A percentile compares a stretch with the other conserved stretches of the same genome.
Conservation (phyloP, 176 grass and related monocot genomes). For the Rhynchospora pubera region DNA sequence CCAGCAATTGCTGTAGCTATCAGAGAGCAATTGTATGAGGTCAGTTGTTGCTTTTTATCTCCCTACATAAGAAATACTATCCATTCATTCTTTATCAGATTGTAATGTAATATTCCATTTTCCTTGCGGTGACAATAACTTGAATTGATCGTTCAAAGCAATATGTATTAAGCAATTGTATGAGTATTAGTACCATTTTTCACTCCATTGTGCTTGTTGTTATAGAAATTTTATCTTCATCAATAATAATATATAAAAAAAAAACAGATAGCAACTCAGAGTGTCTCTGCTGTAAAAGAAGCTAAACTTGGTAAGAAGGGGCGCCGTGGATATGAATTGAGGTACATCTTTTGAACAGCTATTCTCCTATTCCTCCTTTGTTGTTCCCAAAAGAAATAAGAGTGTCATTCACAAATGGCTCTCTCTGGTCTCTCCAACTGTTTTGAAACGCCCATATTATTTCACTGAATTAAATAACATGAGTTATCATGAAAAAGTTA, state of each 20-base stretch:
- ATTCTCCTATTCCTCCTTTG: neutral
- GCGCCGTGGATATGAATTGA: constrained; percentile 39
- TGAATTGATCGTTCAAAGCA: neutral
- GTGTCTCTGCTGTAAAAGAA: constrained; percentile 82
- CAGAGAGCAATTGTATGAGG: constrained; percentile 95
- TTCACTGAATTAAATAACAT: neutral
- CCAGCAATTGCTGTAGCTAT: constrained; percentile 89
- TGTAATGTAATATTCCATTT: neutral
- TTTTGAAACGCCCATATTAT: neutral
- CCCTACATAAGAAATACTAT: neutral
- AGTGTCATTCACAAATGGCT: no score
- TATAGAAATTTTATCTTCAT: neutral
- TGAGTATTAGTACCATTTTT: neutral
- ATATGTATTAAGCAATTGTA: neutral
- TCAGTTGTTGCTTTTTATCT: constrained; percentile 28
- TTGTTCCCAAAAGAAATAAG: neutral
- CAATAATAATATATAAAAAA: neutral
- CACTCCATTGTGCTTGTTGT: neutral
- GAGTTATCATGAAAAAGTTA: neutral
- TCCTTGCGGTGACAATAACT: neutral
- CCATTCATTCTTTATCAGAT: neutral
- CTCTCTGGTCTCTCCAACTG: neutral
- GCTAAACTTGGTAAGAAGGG: constrained; percentile 76
- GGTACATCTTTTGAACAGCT: constrained; percentile 3
- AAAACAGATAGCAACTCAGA: constrained; percentile 73